Percentiles rank a stretch among this genome's conserved stretches.
These are phyloP conservation scores for Colletotrichum australisinense DNA, from an alignment of 2,329 filamentous ascomycete genomes.

Conservation along the genomic window DNA sequence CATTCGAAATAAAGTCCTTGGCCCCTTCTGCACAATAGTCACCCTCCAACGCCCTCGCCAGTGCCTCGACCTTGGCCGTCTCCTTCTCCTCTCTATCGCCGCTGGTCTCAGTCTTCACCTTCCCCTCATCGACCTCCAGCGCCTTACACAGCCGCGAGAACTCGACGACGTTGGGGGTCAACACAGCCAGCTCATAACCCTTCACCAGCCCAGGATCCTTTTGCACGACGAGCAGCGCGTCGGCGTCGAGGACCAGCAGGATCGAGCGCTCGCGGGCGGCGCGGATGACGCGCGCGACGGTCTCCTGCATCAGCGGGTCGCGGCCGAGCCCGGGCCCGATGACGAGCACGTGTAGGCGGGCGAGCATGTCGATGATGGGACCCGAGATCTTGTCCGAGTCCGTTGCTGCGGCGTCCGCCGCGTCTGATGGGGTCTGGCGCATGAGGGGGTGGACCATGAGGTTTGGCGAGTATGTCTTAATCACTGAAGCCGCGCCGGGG, in stretches of 20 bases:
- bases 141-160: constrained; percentile 85
- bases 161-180: constrained; percentile 96
- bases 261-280: constrained; percentile 79
- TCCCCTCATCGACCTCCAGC: constrained; percentile 71
- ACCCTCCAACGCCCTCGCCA: constrained; percentile 83
- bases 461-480: constrained; percentile 98
- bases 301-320: constrained; percentile 90
- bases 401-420: constrained; percentile 60
- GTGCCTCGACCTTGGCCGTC: constrained; percentile 66
- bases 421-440: constrained; percentile 72
- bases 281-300: constrained; percentile 80
- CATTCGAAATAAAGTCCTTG: constrained; percentile 86
- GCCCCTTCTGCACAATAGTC: constrained; percentile 88
- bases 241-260: constrained; percentile 91
- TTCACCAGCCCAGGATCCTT: constrained; percentile 79
- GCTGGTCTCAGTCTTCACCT: constrained; percentile 45
- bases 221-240: constrained; percentile 84
- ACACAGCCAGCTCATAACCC: constrained; percentile 84
- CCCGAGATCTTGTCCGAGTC: constrained; percentile 71
- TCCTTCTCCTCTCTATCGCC: constrained; percentile 43
- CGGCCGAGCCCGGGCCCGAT: constrained; percentile 93
- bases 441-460: constrained; percentile 98
- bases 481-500: constrained; percentile 84
- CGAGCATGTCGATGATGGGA: constrained; percentile 81
- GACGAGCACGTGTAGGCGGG: constrained; percentile 90